A percentile compares a stretch with the other conserved stretches of the same genome.
phyloP scores from a whole-genome alignment of 495 filamentous ascomycete species.

The Neurospora sp. region DNA sequence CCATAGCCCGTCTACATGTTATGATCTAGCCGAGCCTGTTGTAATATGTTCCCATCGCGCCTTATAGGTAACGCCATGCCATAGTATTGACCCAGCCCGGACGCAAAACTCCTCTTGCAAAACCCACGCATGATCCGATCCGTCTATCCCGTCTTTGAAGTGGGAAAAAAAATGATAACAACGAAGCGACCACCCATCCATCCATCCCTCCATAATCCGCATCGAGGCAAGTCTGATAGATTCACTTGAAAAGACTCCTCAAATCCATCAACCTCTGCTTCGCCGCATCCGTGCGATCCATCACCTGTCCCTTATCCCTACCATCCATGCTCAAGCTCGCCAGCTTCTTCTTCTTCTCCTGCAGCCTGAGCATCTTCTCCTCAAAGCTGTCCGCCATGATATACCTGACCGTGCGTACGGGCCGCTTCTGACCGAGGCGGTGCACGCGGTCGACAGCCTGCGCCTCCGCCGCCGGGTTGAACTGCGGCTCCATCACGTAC shows the following conservation, averaged over 20 bases:
- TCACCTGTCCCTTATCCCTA: slow-evolving; percentile 36
- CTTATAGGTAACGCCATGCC: background rate
- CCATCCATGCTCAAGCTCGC: slow-evolving; percentile 77
- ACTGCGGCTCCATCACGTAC: slow-evolving; percentile 97
- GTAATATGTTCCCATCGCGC: background rate
- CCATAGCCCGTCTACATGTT: background rate
- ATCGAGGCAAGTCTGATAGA: background rate
- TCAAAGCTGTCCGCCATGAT: slow-evolving; percentile 89
- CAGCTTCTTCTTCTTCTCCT: slow-evolving; percentile 81
- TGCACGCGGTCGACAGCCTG: slow-evolving; percentile 94
- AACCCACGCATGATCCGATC: background rate
- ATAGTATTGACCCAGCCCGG: background rate
- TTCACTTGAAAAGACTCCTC: slow-evolving; percentile 67
- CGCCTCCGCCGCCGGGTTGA: slow-evolving; percentile 88
- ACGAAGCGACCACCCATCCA: background rate
- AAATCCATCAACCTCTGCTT: slow-evolving; percentile 72
- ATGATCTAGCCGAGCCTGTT: background rate
- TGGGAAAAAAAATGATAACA: background rate
- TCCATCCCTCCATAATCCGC: background rate
- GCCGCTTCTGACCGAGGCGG: slow-evolving; percentile 78
- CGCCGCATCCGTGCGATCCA: slow-evolving; percentile 64
- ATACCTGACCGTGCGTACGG: slow-evolving; percentile 71
- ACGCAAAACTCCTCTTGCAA: background rate
- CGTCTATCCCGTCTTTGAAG: background rate
- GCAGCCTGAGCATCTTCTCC: slow-evolving; percentile 82